Base-by-base conservation (phyloP, 768 basidiomycete genomes). In the Coprinopsis cinerea region DNA sequence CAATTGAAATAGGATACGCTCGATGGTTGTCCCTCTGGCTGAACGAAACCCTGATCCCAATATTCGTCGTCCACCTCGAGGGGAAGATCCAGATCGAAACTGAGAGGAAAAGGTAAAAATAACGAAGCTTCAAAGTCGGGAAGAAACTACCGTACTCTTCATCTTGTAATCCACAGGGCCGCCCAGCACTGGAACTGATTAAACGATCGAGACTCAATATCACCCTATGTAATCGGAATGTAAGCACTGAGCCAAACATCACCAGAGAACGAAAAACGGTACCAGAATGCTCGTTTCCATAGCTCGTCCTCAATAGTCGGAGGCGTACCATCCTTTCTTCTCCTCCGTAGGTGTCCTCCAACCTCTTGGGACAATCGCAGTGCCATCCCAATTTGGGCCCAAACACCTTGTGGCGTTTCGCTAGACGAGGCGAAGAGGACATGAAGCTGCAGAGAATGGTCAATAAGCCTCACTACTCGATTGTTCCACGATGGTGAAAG, bases 311-410 rank as follows among this genome's bases (percentile, higher is more conserved):
- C 83, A 4, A 70, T 64, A 10, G 67, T 74, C 10, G 71, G 72
- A 5, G 47, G 43, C 14, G 51, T 45, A 41, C 51, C 51, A 14
- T 54, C 61, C 37, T 60, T 53, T 11, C 60, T 54, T 46, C 65
- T 68, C 24, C 74, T 64, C 49, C 70, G 49, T 40, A 61, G 62
- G 63, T 92, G 90, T 1, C 79, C 83, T 24, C 90, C 82, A 32
- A 88, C 78, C 54, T 92, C 88, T 60, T 88, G 82, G 1, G 82
- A 79, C 43, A 83, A 68, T 2, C 87, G 81, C 26, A 91, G 64
- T n/a, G 82, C 85, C 35, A 84, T 66, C 0, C 85, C 84, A 30
- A 81, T 71, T 6, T 80, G 69, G 3, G 74, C 74, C 88, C 87
- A 91, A 35, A 67, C 67, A 9, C 77, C 74, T 44, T 82, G 78